A percentile compares a stretch with the other conserved stretches of the same genome.
Evolutionary conservation across 2,329 filamentous ascomycete species (phyloP).

Genomic region (Chrysoporthe cubensis): DNA sequence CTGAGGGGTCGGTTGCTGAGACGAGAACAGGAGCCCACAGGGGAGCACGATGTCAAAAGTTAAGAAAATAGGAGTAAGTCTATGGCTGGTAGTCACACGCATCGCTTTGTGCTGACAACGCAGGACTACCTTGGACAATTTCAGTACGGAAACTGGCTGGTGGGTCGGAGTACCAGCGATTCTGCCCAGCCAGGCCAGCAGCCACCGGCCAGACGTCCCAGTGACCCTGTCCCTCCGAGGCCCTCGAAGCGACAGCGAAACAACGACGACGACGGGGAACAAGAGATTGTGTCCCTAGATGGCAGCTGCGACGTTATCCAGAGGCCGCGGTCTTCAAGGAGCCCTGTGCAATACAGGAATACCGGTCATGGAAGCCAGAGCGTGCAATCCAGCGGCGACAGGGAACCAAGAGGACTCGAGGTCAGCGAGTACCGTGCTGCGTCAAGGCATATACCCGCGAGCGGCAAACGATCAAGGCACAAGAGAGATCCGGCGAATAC

Average conservation of each 20-base stretch:
- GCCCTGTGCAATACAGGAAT: slow-evolving; percentile 10
- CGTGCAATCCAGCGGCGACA: slow-evolving; percentile 20
- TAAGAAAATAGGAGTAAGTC: slow-evolving; percentile 7
- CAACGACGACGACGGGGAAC: slow-evolving; percentile 3
- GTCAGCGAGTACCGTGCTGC: slow-evolving; percentile 20
- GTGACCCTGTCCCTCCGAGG: neutral
- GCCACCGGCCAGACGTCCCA: slow-evolving; percentile 18
- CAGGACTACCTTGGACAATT: neutral
- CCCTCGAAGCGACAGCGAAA: slow-evolving; percentile 21
- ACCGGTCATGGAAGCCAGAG: slow-evolving; percentile 11
- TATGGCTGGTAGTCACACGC: too few species aligned
- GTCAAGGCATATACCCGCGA: neutral
- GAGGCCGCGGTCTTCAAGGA: neutral
- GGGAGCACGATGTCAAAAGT: slow-evolving; percentile 13
- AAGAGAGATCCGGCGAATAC: neutral
- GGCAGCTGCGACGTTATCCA: slow-evolving; percentile 9
- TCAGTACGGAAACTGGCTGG: slow-evolving; percentile 11
- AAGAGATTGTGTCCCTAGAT: slow-evolving; percentile 2
- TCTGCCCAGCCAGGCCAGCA: neutral
- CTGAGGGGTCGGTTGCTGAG: neutral
- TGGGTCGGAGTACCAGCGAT: neutral
- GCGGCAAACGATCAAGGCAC: slow-evolving; percentile 16
- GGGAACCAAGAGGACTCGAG: slow-evolving; percentile 1
- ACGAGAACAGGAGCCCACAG: slow-evolving; percentile 20
- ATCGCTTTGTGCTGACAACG: neutral